Conservation (phyloP, 2,329 filamentous ascomycete species). For the Penicillium vulpinum region DNA sequence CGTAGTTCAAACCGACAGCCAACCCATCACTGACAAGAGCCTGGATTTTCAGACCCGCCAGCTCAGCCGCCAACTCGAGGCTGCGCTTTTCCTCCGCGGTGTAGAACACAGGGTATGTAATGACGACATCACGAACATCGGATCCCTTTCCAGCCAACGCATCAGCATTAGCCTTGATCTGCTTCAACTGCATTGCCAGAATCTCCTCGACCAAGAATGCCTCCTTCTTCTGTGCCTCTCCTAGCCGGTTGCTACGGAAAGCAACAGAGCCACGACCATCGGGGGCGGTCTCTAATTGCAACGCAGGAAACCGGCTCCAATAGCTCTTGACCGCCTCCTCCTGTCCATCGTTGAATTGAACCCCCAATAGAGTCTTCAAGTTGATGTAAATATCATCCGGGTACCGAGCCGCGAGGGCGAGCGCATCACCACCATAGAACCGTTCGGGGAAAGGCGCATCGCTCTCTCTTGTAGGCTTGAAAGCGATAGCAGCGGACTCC, state of each 20-base stretch:
- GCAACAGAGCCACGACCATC: conserved; percentile 66
- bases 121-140: conserved; percentile 75
- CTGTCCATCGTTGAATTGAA: conserved; percentile 50
- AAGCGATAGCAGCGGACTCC: conserved; percentile 85
- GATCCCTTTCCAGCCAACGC: conserved; percentile 72
- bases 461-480: conserved; percentile 77
- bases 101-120: conserved; percentile 89
- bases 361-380: conserved; percentile 84
- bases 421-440: conserved; percentile 86
- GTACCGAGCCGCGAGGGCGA: conserved; percentile 82
- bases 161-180: conserved; percentile 86
- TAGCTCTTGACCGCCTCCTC: conserved; percentile 66
- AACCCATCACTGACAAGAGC: conserved; percentile 84
- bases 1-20: conserved; percentile 93
- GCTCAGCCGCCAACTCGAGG: conserved; percentile 76
- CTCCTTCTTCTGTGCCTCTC: conserved; percentile 62
- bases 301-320: conserved; percentile 71
- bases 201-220: conserved; percentile 83
- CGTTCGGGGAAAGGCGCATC: conserved; percentile 77
- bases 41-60: conserved; percentile 85
- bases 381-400: conserved; percentile 94
- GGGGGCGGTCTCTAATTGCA: conserved; percentile 62
- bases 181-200: conserved; percentile 93
- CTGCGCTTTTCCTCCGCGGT: conserved; percentile 87
- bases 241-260: conserved; percentile 75